Evolutionary conservation across 257 asterid species (phyloP).

Genomic region (Penstemon eatonii): DNA sequence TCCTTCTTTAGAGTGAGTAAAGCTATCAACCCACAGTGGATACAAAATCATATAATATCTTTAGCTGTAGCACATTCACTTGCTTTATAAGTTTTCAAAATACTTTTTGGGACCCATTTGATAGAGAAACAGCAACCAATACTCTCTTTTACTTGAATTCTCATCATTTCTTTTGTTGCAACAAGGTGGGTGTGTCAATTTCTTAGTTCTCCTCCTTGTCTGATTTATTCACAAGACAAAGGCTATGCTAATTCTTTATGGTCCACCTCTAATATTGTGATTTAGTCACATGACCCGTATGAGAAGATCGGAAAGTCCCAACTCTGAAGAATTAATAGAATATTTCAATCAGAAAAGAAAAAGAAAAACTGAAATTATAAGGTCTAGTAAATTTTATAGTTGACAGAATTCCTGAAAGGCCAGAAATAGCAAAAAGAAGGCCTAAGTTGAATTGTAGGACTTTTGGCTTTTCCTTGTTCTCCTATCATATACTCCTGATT

Average conservation of each 20-base stretch:
- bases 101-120: not conserved
- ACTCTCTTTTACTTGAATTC: not conserved
- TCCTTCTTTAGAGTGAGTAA: not conserved
- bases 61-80: not conserved
- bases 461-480: conserved; percentile 9
- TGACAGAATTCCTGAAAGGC: not conserved
- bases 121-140: not conserved
- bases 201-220: not conserved
- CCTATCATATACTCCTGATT: not conserved
- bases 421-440: not conserved
- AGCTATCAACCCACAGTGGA: not conserved
- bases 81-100: not conserved
- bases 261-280: not conserved
- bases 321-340: conserved; percentile 10
- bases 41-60: not conserved
- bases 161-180: conserved; percentile 4
- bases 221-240: not conserved
- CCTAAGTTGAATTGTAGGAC: not conserved
- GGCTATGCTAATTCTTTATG: not conserved
- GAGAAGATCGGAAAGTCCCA: not conserved
- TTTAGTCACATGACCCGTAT: not conserved
- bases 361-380: conserved; percentile 8
- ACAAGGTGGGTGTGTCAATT: not conserved
- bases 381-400: not conserved
- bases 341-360: not conserved